Conservation (phyloP, 2,329 filamentous ascomycete genomes). For the Moelleriella libera region DNA sequence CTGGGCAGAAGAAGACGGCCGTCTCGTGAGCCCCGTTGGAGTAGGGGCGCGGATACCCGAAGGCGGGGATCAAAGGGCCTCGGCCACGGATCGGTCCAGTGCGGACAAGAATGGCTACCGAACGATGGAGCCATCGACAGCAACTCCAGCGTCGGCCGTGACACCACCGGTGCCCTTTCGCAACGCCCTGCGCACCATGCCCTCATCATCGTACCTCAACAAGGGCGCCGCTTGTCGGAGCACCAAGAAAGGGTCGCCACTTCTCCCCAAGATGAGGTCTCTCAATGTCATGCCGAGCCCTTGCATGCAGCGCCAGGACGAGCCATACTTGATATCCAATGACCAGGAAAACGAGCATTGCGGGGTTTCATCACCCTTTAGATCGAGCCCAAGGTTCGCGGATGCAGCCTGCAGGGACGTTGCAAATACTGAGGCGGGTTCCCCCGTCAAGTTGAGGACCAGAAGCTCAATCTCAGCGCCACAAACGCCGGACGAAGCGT, state of each 20-base stretch:
- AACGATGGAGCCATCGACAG: neutral
- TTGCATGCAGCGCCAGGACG: neutral
- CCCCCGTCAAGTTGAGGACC: neutral
- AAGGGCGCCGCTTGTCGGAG: neutral
- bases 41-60: neutral
- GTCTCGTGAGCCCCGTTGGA: neutral
- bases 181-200: conserved; percentile 1
- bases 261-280: conserved; percentile 11
- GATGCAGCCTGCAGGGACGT: conserved; percentile 1
- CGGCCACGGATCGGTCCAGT: neutral
- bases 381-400: conserved; percentile 15
- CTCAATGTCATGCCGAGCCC: conserved; percentile 8
- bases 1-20: neutral
- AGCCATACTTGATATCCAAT: neutral
- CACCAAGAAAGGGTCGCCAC: neutral
- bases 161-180: neutral
- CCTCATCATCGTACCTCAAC: neutral
- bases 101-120: neutral
- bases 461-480: neutral
- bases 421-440: neutral
- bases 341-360: conserved; percentile 8
- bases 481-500: neutral
- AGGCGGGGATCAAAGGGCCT: neutral
- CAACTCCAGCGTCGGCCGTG: neutral
- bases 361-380: conserved; percentile 10